Base-by-base conservation (phyloP, 139 green algal species). In the Dunaliella primolecta region DNA sequence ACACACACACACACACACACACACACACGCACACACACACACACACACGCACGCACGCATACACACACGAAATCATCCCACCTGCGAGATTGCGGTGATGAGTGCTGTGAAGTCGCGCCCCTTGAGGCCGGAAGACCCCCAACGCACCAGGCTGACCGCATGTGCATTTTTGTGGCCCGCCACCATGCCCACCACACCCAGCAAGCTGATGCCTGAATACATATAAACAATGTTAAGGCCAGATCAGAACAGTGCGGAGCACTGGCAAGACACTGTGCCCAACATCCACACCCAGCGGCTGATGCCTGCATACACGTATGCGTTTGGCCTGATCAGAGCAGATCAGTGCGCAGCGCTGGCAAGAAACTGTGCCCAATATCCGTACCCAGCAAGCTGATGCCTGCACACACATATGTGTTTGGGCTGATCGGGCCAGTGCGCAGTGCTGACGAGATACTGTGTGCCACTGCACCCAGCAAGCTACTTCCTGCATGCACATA, bases 161-260 rank as follows among this genome's bases (percentile, higher is more conserved):
- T 82, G 87, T 0, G 87, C 87, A 78, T 90, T 90, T 34, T 82
- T 78, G 81, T 88, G 84, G 72, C 84, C 84, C 3, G 71, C 81
- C 36, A 90, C 87, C 82, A 90, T 87, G 70, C 84, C 76, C 56
- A 88, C 75, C 3, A 90, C 84, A 33, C 84, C 84, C 37, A 33
- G 79, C 84, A 90, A 84, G 56, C 82, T 84, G 55, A 85, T 31
- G 36, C 80, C 84, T 87, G 78, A 7, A 29, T 2, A 76, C 46
- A 56, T 7, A 64, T 23, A 20, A 23, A 79, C 7, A 25, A 36
- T 79, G 74, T 34, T 7, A 11, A 46, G 80, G 80, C 1, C 1
- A 30, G 37, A 20, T 7, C 25, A 37, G 2, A 30, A 31, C 32
- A 11, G 29, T 20, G 35, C 25, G 29, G 74, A 2, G 2, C 15